phyloP scores from a whole-genome alignment of 2,329 filamentous ascomycete species.

The Fusarium neocosmosporiellum region DNA sequence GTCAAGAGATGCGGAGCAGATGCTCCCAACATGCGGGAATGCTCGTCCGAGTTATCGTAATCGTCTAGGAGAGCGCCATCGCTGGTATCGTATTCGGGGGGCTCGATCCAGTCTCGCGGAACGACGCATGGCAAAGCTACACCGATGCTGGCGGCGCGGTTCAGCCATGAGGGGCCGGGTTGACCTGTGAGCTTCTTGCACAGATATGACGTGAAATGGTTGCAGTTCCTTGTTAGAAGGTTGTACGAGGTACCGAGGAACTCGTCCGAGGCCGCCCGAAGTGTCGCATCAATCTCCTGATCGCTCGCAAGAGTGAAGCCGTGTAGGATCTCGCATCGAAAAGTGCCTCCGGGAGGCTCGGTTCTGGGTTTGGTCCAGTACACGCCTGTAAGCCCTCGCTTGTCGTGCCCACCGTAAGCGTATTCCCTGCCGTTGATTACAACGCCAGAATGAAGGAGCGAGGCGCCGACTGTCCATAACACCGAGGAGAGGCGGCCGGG shows the following conservation, averaged over 20 bases:
- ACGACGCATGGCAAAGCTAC: constrained; percentile 85
- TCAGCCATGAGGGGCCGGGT: constrained; percentile 79
- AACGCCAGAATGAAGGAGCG: constrained; percentile 84
- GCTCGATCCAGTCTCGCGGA: constrained; percentile 82
- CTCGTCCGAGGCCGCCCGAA: constrained; percentile 74
- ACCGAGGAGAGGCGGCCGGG: constrained; percentile 79
- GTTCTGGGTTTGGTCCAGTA: constrained; percentile 82
- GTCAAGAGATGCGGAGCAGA: constrained; percentile 48
- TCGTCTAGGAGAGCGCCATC: constrained; percentile 76
- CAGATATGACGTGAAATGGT: constrained; percentile 85
- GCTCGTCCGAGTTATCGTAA: constrained; percentile 63
- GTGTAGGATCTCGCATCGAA: constrained; percentile 79
- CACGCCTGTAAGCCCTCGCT: constrained; percentile 77
- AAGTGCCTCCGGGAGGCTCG: constrained; percentile 81
- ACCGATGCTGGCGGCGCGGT: constrained; percentile 85
- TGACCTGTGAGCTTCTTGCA: constrained; percentile 78
- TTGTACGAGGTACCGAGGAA: constrained; percentile 85
- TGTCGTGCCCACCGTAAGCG: constrained; percentile 85
- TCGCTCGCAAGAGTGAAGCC: constrained; percentile 79
- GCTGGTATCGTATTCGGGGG: constrained; percentile 79
- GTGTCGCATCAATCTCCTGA: constrained; percentile 76
- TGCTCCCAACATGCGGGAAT: constrained; percentile 67
- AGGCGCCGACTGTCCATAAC: constrained; percentile 81
- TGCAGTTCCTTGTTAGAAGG: constrained; percentile 86
- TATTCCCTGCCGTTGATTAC: constrained; percentile 85